A percentile compares a stretch with the other conserved stretches of the same genome.
phyloP scores from a whole-genome alignment of 2,329 filamentous ascomycete genomes.

The Arthroderma sp. region DNA sequence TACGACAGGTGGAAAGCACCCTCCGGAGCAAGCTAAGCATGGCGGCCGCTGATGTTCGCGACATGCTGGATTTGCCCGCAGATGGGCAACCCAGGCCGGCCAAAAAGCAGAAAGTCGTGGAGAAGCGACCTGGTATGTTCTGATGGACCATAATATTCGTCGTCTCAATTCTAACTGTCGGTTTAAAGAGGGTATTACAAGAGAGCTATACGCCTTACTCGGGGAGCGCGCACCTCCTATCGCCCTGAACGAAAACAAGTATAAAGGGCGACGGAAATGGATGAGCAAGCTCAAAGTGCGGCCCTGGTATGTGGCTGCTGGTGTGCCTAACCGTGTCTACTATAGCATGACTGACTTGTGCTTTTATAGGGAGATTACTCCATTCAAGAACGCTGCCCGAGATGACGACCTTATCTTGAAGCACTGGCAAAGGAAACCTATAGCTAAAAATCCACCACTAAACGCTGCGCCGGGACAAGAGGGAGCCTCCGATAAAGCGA shows the following conservation, averaged over 20 bases:
- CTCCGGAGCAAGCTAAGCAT: constrained; percentile 6
- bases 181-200: constrained; percentile 36
- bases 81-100: constrained; percentile 44
- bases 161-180: constrained; percentile 1
- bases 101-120: constrained; percentile 63
- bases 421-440: constrained; percentile 66
- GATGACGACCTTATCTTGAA: constrained; percentile 57
- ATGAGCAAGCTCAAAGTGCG: constrained; percentile 34
- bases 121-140: constrained; percentile 43
- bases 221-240: constrained; percentile 43
- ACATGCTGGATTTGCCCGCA: constrained; percentile 68
- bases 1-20: background rate
- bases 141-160: background rate
- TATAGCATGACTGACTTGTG: constrained; percentile 16
- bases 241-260: constrained; percentile 41
- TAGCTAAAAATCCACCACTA: constrained; percentile 27
- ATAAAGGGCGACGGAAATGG: constrained; percentile 40
- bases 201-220: constrained; percentile 41
- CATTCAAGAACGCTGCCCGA: constrained; percentile 69
- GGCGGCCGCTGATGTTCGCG: constrained; percentile 67
- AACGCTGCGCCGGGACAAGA: constrained; percentile 31
- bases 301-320: constrained; percentile 28
- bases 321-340: background rate
- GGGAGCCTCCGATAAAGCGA: constrained; percentile 17
- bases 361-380: constrained; percentile 50